A percentile compares a stretch with the other conserved stretches of the same genome.
Conservation (phyloP, 83 land plant genomes). For the Isoetes engelmannii region DNA sequence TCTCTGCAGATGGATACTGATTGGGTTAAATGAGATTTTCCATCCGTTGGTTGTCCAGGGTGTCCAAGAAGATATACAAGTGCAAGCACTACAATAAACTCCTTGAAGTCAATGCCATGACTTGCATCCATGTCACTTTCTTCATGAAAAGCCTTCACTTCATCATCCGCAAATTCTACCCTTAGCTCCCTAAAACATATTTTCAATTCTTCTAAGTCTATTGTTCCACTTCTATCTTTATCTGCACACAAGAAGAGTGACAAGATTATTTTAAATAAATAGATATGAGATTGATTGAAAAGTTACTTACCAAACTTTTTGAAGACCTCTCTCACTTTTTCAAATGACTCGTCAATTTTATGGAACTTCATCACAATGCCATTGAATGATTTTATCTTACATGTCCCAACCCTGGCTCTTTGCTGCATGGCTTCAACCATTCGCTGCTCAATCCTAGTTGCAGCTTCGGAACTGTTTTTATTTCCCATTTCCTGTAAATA, state of each 20-base stretch:
- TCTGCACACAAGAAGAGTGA: slow-evolving; percentile 32
- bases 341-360: slow-evolving; percentile 26
- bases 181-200: slow-evolving; percentile 55
- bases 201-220: slow-evolving; percentile 61
- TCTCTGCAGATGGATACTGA: neutral
- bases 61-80: slow-evolving; percentile 67
- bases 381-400: slow-evolving; percentile 21
- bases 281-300: neutral
- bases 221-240: slow-evolving; percentile 65
- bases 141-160: slow-evolving; percentile 54
- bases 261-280: neutral
- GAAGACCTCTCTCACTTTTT: slow-evolving; percentile 12
- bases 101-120: slow-evolving; percentile 73
- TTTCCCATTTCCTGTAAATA: neutral
- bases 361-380: slow-evolving; percentile 27
- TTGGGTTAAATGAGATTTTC: neutral
- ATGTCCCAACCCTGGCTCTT: slow-evolving; percentile 10
- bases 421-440: slow-evolving; percentile 25
- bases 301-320: slow-evolving; percentile 16
- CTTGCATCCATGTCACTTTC: slow-evolving; percentile 68
- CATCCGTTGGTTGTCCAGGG: slow-evolving; percentile 33
- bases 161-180: slow-evolving; percentile 53
- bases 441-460: slow-evolving; percentile 13
- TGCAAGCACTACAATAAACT: slow-evolving; percentile 76
- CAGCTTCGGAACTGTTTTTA: neutral